phyloP scores from a whole-genome alignment of 1,284 basidiomycete species.

The Ganoderma multipileum region DNA sequence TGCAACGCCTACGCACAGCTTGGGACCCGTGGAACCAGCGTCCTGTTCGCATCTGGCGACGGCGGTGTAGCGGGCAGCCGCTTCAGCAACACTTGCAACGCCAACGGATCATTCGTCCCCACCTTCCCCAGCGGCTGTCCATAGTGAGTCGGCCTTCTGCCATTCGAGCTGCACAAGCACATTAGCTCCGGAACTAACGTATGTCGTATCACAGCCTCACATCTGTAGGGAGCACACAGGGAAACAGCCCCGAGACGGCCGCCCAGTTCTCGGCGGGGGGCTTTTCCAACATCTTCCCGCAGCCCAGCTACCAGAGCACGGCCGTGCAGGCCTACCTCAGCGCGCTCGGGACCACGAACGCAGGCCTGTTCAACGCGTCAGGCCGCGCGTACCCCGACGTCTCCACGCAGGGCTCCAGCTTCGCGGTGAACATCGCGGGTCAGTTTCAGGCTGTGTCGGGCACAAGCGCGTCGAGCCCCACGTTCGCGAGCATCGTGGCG shows the following conservation, averaged over 20 bases:
- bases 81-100: conserved; percentile 49
- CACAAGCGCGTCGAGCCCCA: conserved; percentile 53
- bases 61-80: conserved; percentile 66
- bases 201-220: conserved; percentile 57
- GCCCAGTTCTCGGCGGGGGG: conserved; percentile 50
- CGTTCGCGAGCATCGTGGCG: conserved; percentile 60
- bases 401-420: conserved; percentile 36
- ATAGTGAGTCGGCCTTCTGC: conserved; percentile 46
- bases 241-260: conserved; percentile 55
- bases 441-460: conserved; percentile 53
- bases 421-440: conserved; percentile 34
- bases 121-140: conserved; percentile 67
- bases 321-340: conserved; percentile 43
- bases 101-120: conserved; percentile 59
- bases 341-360: conserved; percentile 34
- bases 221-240: conserved; percentile 59
- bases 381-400: conserved; percentile 42
- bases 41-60: conserved; percentile 72
- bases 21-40: conserved; percentile 61
- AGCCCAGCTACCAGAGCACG: conserved; percentile 46
- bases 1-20: conserved; percentile 69
- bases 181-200: background rate
- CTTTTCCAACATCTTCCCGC: conserved; percentile 53
- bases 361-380: conserved; percentile 34
- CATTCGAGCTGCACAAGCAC: background rate